These are phyloP conservation scores for Populus trichocarpa DNA, from an alignment of 441 rosid genomes.

Conservation along the genomic window DNA sequence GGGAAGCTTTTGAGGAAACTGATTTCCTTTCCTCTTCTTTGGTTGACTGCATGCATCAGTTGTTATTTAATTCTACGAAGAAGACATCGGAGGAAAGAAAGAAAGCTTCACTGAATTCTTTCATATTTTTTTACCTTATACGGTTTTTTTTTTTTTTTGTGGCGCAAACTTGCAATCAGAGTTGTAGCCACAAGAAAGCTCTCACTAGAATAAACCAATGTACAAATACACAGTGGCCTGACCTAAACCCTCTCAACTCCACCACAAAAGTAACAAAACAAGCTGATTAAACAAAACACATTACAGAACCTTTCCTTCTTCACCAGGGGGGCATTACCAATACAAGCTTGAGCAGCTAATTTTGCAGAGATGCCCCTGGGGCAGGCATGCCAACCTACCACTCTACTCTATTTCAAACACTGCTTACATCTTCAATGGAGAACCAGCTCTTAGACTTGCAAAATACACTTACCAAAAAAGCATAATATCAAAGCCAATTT, in stretches of 20 bases:
- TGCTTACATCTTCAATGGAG: slow-evolving; percentile 21
- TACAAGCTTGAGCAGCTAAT: slow-evolving; percentile 23
- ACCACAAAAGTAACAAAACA: slow-evolving; percentile 24
- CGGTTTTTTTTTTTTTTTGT: not conserved
- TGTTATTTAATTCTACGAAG: too few relatives aligned
- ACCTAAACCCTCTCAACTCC: slow-evolving; percentile 30
- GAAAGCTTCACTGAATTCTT: not conserved
- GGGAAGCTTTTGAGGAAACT: too few relatives aligned
- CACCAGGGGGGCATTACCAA: slow-evolving; percentile 13
- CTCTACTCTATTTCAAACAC: slow-evolving; percentile 25
- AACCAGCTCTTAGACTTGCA: slow-evolving; percentile 24
- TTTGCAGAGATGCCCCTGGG: slow-evolving; percentile 31
- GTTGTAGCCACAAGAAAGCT: slow-evolving; percentile 22
- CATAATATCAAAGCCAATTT: slow-evolving; percentile 13
- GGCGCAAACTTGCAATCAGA: not conserved
- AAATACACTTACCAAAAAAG: slow-evolving; percentile 26
- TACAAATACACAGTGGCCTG: slow-evolving; percentile 36
- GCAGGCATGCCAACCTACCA: slow-evolving; percentile 44
- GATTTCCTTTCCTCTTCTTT: too few relatives aligned
- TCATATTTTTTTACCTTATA: not conserved
- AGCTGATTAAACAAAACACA: slow-evolving; percentile 18
- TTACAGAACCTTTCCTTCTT: slow-evolving; percentile 17
- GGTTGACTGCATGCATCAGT: too few relatives aligned
- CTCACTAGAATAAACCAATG: slow-evolving; percentile 31
- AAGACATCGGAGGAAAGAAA: too few relatives aligned